Evolutionary conservation across 73 alveolate species (phyloP), one percentile per base, ranked within the genome.

Genomic region (Paramecium sonneborni): DNA sequence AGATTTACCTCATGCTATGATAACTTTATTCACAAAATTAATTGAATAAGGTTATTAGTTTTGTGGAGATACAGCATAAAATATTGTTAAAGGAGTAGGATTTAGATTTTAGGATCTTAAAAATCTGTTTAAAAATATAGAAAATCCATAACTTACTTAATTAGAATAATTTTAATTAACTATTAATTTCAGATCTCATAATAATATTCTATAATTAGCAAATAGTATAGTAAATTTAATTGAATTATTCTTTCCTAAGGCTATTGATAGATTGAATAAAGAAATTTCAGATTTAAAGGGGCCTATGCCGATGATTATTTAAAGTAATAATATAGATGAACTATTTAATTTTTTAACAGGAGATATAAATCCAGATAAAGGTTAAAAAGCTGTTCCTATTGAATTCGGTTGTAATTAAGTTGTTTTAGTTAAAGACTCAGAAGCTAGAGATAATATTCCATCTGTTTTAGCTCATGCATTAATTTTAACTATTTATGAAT

Each of bases 31-130:
- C 14, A 74, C 93, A 20, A 55, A 68, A 39, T 84, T 96, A 6
- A 96, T 96, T 7, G 90, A 95, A 48, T 85, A 86, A 57, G 96
- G 95, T 23, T 92, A 96, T 7, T 94, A 96, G 92, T 96, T 97
- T 82, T 92, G 97, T 24, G 99, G 99, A 56, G 99, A 97, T 82
- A 96, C 99, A 18, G 98, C 99, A 3, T 92, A 97, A 55, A 97
- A 97, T 28, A 96, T 97, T 10, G 99, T 98, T 23, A 95, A 92
- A 93, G 99, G 99, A 32, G 99, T 97, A 23, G 98, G 98, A 12
- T 96, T 97, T 74, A 92, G 97, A 70, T 97, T 97, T 92, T 58
- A 86, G 15, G 99, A 97, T 74, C 86, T 97, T 62, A 94, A 92
- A 48, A 55, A 72, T 35, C 18, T 95, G 32, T 96, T 94, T 88